Evolutionary conservation across 345 rosid genomes (phyloP), one percentile per base, ranked within the genome.

Genomic region (Brassica nigra): DNA sequence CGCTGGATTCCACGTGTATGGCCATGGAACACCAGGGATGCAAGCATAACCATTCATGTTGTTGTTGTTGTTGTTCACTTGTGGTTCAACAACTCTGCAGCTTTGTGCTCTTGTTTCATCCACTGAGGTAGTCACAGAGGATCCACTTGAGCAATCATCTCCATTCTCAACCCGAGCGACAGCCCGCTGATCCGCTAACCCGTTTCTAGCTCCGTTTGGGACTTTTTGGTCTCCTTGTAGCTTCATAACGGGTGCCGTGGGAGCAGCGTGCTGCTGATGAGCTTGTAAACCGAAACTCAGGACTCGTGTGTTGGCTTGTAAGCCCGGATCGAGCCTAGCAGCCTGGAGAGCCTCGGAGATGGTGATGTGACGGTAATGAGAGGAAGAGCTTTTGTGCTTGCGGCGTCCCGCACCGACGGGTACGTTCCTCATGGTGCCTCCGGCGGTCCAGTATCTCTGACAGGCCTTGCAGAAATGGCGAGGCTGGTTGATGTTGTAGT

Each of bases 361-460:
- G 39, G 90, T 78, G 76, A 92, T 87, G 71, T 90, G 94, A 7
- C 78, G 90, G 76, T 86, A 88, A 18, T 86, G 93, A 8, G 88
- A 85, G 6, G 90, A 83, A 6, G 90, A 82, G 73, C 83, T 90
- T 88, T 92, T 94, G 87, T 89, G 92, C 88, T 90, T 94, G 83
- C 98, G 86, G 4, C 98, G 89, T 6, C 98, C 98, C 10, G 98
- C 97, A 9, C 97, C 98, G 0, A 94, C 91, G 0, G 98, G 93
- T 1, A 92, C 93, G 58, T 89, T 94, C 78, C 98, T 92, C 98
- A 94, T 92, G 42, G 94, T 89, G 2, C 98, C 98, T 5, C 98
- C 96, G 0, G 96, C 94, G 3, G 97, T 94, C 97, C 97, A 94
- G 71, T 94, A 94, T 77, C 98, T 88, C 78, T 94, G 98, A 82